phyloP scores from a whole-genome alignment of 345 rosid species.

The Eucalyptus brandiana region DNA sequence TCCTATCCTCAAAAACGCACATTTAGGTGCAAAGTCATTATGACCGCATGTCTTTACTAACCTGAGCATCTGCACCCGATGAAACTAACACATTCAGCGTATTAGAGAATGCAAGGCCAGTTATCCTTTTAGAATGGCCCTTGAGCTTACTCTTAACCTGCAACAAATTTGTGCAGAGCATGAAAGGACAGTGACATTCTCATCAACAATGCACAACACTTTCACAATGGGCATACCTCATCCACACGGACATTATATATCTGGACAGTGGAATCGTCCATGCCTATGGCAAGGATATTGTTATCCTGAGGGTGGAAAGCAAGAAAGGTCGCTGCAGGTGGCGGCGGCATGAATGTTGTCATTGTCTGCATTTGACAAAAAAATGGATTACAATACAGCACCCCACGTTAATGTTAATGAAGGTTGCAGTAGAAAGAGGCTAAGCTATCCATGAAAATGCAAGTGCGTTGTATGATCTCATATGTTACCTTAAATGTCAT shows the following conservation, averaged over 20 bases:
- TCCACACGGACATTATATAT: slow-evolving; percentile 80
- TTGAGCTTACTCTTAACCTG: slow-evolving; percentile 71
- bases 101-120: slow-evolving; percentile 79
- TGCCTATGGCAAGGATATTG: slow-evolving; percentile 75
- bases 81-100: slow-evolving; percentile 54
- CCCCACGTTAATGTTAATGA: neutral
- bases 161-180: neutral
- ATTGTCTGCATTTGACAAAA: slow-evolving; percentile 7
- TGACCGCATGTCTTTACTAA: neutral
- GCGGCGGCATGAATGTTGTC: slow-evolving; percentile 76
- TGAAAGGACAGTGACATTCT: neutral
- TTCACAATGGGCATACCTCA: slow-evolving; percentile 28
- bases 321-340: slow-evolving; percentile 74
- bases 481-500: slow-evolving; percentile 68
- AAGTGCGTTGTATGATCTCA: neutral
- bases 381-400: neutral
- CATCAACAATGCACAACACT: neutral
- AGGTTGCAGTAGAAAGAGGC: neutral
- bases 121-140: slow-evolving; percentile 74
- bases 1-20: neutral
- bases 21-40: neutral
- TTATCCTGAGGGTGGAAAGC: slow-evolving; percentile 89
- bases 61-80: slow-evolving; percentile 90
- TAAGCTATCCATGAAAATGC: neutral
- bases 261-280: slow-evolving; percentile 80